A percentile compares a stretch with the other conserved stretches of the same genome.
These are phyloP conservation scores for Cucumis melo DNA, from an alignment of 306 rosid genomes.

Conservation along the genomic window DNA sequence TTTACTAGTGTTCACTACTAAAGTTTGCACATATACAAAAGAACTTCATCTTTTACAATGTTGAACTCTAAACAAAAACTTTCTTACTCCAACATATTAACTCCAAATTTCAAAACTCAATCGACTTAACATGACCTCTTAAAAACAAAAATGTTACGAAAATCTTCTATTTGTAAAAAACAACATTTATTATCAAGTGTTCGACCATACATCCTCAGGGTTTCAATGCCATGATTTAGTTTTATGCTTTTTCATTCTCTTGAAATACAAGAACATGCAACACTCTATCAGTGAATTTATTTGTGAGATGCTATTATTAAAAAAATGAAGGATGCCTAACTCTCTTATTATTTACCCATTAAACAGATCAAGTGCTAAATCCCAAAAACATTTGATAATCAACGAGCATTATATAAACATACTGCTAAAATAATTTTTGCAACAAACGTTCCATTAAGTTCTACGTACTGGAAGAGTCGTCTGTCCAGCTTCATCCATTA, in stretches of 20 bases:
- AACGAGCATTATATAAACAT: background rate
- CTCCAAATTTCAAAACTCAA: background rate
- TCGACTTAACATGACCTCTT: background rate
- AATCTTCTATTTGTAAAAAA: background rate
- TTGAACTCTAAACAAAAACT: no score
- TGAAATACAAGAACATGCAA: background rate
- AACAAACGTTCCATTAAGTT: background rate
- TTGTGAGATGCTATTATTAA: background rate
- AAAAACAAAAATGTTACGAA: background rate
- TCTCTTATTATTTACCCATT: background rate
- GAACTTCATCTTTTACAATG: no score
- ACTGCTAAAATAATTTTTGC: constrained; percentile 10
- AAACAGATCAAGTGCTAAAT: background rate
- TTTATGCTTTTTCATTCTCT: background rate
- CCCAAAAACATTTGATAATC: background rate
- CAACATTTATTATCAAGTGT: background rate
- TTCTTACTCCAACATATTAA: no score
- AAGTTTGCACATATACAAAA: no score
- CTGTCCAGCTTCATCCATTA: constrained; percentile 99
- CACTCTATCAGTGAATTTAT: background rate
- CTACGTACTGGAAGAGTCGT: constrained; percentile 79
- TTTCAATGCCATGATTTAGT: background rate
- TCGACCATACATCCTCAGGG: background rate
- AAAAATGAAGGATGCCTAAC: background rate
- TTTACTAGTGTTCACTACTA: no score